Evolutionary conservation across 352 stramenopile genomes (phyloP), one percentile per base, ranked within the genome.

Genomic region (Phytophthora tubulina): DNA sequence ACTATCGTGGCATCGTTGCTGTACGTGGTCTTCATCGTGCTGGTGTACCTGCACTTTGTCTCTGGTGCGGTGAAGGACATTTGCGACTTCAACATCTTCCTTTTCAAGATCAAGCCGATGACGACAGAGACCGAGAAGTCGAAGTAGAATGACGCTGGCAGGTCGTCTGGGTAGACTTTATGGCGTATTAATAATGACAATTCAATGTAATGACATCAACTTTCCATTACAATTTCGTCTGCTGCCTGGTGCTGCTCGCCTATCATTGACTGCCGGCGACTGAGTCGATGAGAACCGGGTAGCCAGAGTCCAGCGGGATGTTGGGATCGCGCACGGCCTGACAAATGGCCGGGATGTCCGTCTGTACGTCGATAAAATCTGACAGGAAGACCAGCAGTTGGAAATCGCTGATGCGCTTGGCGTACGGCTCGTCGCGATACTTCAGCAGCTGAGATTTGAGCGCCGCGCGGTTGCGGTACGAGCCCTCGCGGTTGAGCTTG

Each of bases 321-420:
- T 91, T 85, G 42, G 90, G 76, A 81, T 99, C 85, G 38, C 89
- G 84, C 32, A 99, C 85, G n/a, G 87, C 90, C 66, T 95, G 85
- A 77, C 92, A 98, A 73, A 99, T 97, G 53, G 88, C 91, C 27
- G 94, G 90, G 65, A 99, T 96, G 73, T 99, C 96, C 8, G 89
- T 91, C 53, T 91, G 71, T 27, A 97, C 50, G 68, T 98, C 94
- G 32, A 99, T 80, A 75, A 98, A 98, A 60, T 98, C 85, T 42
- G 87, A 82, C 44, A 99, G 75, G 69, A 99, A 99, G 27, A 99
- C 74, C 10, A 99, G 80, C 45, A 99, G 77, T 58, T 99, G 94
- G 82, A 99, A 99, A 73, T 99, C 97, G 58, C 84, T 91, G 70
- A 99, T 88, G 63, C 97, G 84, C 81, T 99, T 96, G 14, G 96